Base-by-base conservation (phyloP, 2,329 filamentous ascomycete species). In the Penicillium brevicompactum region DNA sequence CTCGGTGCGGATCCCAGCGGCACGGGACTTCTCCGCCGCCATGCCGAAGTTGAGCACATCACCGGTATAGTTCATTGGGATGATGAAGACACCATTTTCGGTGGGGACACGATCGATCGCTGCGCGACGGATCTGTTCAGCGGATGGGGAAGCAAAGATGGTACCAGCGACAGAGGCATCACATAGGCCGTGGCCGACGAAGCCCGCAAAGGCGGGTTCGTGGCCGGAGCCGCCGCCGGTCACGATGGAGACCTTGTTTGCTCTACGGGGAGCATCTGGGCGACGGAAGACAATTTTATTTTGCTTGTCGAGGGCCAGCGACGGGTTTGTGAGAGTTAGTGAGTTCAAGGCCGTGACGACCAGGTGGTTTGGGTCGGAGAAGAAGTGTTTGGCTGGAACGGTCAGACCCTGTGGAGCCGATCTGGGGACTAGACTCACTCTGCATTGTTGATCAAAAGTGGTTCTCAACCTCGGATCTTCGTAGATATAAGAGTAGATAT, bases 11-110 rank as follows among this genome's bases (percentile, higher is more conserved):
- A 91, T 75, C 0, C 91, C 92, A 0, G 86, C 84, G 1, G 91
- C 91, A 55, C 89, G 87, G 14, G 92, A 92, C 78, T 96, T 96
- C 74, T 97, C 93, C 8, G 94, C 90, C 0, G 88, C 92, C 83
- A 97, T 88, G 52, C 92, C 92, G 70, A 97, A 97, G 76, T 96
- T 95, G 63, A 97, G 82, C 51, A 96, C 85, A 71, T 92, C 90
- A 37, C 90, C 90, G 1, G 91, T 96, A 74, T 96, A 96, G 74
- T 97, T 97, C 90, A 96, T 96, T 30, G 96, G 90, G 5, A 92
- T 87, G n/a, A 96, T 89, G 40, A 97, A 74, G 1, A 96, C 89
- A 22, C 92, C 93, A 58, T 85, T 83, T 43, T 83, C 80, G 3
- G 83, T 82, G 57, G 90, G 85, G 3, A 96, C 89, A 18, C 90